Base-by-base conservation (phyloP, 208 protist species). In the Trypanosoma caninum region DNA sequence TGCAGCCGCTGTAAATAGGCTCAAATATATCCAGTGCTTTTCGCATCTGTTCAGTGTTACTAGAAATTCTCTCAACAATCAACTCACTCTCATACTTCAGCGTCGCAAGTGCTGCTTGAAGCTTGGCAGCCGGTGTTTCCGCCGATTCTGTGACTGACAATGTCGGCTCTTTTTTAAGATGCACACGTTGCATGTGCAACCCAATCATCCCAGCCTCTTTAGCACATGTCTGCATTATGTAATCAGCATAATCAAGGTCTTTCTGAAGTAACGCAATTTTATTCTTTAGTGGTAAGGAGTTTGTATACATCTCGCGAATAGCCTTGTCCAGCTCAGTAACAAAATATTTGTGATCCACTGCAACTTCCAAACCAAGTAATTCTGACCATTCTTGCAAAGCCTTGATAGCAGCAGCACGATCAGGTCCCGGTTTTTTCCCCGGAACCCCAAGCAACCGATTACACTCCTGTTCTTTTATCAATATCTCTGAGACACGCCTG, bases 361-460 rank as follows among this genome's bases (percentile, higher is more conserved):
- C 2, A 34, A 23, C 22, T 13, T 58, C 52, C 16, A 59, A 1
- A 38, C 18, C 51, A 51, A 67, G 11, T 22, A 16, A 35, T 31
- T 59, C 52, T 16, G 51, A 27, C 18, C 28, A 53, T 13, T 59
- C 25, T 27, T 45, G 9, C 20, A 67, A 11, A 13, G 31, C 45
- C 41, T 58, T 31, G 33, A 67, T 41, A 13, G 22, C 11, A 25
- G 42, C 40, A 23, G 61, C 35, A 34, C 61, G 61, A 23, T 50
- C 46, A 30, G 61, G 61, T 44, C 61, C 61, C 9, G 41, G 30
- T 28, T 13, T 44, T 34, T 34, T 67, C 3, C 40, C 33, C 18
- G 61, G 61, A 48, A 46, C 31, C 13, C 61, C 61, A 31, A 67
- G 61, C 16, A 58, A 16, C n/a, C 25, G 9, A 10, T 13, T 40